Conservation (phyloP, 331 rosid species). For the Malus hybrid region DNA sequence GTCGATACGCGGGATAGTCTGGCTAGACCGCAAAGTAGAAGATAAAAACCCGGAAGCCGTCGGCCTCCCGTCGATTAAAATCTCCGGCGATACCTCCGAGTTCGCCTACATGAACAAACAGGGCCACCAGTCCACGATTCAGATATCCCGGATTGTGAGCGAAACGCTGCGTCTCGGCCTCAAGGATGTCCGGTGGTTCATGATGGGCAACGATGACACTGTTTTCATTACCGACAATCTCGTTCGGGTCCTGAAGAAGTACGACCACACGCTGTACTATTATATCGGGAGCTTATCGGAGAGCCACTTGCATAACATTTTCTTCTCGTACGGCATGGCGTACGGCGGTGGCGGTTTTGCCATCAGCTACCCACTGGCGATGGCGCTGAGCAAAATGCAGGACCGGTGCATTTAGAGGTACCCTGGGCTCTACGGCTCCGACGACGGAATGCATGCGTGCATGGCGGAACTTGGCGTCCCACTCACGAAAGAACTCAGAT, state of each 20-base stretch:
- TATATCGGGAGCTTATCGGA: slow-evolving; percentile 79
- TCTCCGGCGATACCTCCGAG: too few relatives aligned
- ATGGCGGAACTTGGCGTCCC: slow-evolving; percentile 99
- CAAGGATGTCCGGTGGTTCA: slow-evolving; percentile 71
- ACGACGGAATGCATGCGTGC: slow-evolving; percentile 94
- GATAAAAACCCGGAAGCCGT: too few relatives aligned
- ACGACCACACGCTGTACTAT: slow-evolving; percentile 62
- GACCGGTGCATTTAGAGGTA: slow-evolving; percentile 77
- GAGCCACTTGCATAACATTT: slow-evolving; percentile 86
- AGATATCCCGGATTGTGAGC: background rate
- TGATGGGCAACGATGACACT: slow-evolving; percentile 99
- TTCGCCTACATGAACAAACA: too few relatives aligned
- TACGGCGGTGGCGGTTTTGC: slow-evolving; percentile 98
- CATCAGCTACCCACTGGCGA: slow-evolving; percentile 58
- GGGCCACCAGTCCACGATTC: too few relatives aligned
- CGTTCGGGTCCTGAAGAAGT: slow-evolving; percentile 49
- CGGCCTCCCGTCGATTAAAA: too few relatives aligned
- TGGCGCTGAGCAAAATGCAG: slow-evolving; percentile 58
- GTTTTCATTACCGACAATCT: slow-evolving; percentile 74
- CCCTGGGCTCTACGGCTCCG: slow-evolving; percentile 83
- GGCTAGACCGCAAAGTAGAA: too few relatives aligned
- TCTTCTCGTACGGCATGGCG: slow-evolving; percentile 89
- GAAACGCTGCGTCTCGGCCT: slow-evolving; percentile 71
- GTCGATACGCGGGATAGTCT: too few relatives aligned
- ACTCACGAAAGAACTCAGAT: slow-evolving; percentile 84